Evolutionary conservation across 192 early-diverging fungal genomes (phyloP).

Genomic region (Anaeromyces robustus): DNA sequence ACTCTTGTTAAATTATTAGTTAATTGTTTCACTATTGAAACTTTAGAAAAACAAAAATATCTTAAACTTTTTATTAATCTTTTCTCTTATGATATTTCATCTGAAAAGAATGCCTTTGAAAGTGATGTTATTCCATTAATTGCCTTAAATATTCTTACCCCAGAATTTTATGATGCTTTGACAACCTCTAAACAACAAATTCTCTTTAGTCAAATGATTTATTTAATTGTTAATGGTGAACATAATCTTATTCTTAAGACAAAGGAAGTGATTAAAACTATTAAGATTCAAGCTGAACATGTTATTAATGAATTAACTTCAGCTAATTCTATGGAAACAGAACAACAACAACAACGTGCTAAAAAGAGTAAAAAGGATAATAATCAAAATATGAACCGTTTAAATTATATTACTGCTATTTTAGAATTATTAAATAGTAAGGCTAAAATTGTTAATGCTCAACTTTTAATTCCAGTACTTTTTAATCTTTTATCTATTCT

Average conservation of each 20-base stretch:
- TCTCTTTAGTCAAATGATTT: not conserved
- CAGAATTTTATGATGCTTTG: not conserved
- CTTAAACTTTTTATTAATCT: not conserved
- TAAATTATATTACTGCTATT: slow-evolving; percentile 10
- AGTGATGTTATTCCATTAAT: not conserved
- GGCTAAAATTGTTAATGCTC: not conserved
- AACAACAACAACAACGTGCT: not conserved
- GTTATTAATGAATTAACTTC: not conserved
- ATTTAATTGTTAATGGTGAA: not conserved
- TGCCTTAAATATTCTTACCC: not conserved
- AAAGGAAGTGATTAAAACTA: not conserved
- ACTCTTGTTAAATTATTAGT: not conserved
- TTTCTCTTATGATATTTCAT: not conserved
- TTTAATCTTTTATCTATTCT: slow-evolving; percentile 9
- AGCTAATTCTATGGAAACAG: not conserved
- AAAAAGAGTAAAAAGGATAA: not conserved
- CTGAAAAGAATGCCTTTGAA: not conserved
- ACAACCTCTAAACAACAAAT: not conserved
- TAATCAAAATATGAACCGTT: not conserved
- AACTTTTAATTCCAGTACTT: slow-evolving; percentile 6
- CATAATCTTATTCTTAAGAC: not conserved
- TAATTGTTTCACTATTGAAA: slow-evolving; percentile 18
- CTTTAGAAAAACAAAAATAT: slow-evolving; percentile 19
- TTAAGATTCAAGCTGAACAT: not conserved
- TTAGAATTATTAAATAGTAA: slow-evolving; percentile 6